Percentiles rank a stretch among this genome's conserved stretches.
These are phyloP conservation scores for Russula sp. DNA, from an alignment of 768 basidiomycete genomes.

Conservation along the genomic window DNA sequence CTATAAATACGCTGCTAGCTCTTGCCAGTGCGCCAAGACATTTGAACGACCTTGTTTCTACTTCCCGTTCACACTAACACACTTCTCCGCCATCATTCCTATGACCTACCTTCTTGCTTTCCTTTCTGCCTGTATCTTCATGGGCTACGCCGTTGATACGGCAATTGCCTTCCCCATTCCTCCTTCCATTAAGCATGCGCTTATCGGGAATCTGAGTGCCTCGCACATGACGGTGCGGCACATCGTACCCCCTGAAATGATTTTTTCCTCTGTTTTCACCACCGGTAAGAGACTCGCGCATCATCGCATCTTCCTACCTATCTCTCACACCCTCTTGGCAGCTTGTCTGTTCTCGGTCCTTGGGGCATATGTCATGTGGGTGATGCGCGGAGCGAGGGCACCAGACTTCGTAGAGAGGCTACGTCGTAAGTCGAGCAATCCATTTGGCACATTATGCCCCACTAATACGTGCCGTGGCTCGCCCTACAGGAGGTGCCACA, in stretches of 20 bases:
- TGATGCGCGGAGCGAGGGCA: not conserved
- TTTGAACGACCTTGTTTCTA: no score
- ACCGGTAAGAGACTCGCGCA: not conserved
- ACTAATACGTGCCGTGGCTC: not conserved
- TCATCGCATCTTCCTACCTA: not conserved
- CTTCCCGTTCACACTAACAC: no score
- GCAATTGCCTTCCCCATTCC: not conserved
- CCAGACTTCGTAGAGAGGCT: not conserved
- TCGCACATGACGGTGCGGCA: not conserved
- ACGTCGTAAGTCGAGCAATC: slow-evolving; percentile 1
- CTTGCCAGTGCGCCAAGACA: no score
- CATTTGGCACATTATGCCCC: not conserved
- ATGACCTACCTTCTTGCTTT: not conserved
- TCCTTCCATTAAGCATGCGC: not conserved
- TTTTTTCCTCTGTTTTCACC: not conserved
- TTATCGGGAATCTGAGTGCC: no score
- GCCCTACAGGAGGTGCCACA: not conserved
- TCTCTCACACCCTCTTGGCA: not conserved
- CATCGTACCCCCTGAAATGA: not conserved
- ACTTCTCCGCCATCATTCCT: no score
- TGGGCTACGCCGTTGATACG: not conserved
- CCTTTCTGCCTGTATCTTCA: not conserved
- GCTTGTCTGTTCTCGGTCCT: not conserved
- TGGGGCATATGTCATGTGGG: not conserved
- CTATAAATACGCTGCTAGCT: no score